Evolutionary conservation across 2,329 filamentous ascomycete genomes (phyloP).

Genomic region (Chrysoporthe deuterocubensis): DNA sequence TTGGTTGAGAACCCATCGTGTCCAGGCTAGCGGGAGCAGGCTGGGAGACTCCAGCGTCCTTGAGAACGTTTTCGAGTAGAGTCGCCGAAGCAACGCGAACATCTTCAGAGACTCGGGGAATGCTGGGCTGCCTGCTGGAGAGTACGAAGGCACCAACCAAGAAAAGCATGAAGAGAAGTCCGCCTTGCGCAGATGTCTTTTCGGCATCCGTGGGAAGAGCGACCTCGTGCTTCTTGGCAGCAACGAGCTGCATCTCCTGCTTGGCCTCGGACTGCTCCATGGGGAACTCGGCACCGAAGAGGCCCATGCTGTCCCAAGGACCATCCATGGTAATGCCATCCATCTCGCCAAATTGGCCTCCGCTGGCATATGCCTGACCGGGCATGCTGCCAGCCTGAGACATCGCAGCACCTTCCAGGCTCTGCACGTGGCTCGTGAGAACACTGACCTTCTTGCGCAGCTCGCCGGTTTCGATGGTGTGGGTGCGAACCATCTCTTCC

Average conservation of each 20-base stretch:
- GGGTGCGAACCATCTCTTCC: constrained; percentile 83
- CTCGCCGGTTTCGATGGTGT: constrained; percentile 89
- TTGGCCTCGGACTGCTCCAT: constrained; percentile 64
- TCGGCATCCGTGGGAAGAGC: constrained; percentile 55
- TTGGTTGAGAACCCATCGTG: constrained; percentile 55
- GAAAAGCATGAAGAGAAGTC: constrained; percentile 91
- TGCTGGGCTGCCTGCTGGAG: constrained; percentile 78
- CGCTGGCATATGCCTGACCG: constrained; percentile 45
- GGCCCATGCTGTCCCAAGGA: constrained; percentile 79
- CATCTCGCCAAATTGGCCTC: constrained; percentile 76
- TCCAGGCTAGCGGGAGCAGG: constrained; percentile 46
- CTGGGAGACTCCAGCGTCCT: constrained; percentile 70
- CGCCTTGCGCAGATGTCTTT: constrained; percentile 74
- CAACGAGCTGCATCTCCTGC: constrained; percentile 59
- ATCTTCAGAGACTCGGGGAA: constrained; percentile 80
- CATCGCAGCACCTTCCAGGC: constrained; percentile 67
- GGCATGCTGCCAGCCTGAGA: constrained; percentile 31
- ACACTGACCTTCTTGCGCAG: constrained; percentile 91
- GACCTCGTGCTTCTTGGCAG: constrained; percentile 58
- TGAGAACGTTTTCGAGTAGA: constrained; percentile 79
- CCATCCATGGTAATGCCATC: constrained; percentile 81
- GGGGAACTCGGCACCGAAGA: constrained; percentile 72
- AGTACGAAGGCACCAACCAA: constrained; percentile 95
- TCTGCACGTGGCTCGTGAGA: constrained; percentile 73
- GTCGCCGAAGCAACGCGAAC: constrained; percentile 78